phyloP scores from a whole-genome alignment of 1,284 basidiomycete genomes.

The Psilocybe mexicana region DNA sequence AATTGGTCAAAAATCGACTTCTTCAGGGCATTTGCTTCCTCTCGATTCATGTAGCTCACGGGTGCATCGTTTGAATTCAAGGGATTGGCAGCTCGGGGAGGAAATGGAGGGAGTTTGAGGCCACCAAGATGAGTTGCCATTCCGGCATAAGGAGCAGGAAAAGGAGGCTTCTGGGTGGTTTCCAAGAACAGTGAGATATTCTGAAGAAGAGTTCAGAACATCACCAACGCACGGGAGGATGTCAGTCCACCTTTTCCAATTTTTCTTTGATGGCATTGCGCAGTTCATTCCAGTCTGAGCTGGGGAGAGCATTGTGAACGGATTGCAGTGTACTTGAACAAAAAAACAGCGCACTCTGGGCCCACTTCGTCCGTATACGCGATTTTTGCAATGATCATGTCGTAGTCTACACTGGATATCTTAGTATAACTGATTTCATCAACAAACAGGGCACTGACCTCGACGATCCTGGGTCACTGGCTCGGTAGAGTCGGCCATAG shows the following conservation, averaged over 20 bases:
- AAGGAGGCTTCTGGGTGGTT: constrained; percentile 40
- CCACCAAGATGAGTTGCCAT: constrained; percentile 56
- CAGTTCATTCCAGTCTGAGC: constrained; percentile 74
- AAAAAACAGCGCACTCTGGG: constrained; percentile 46
- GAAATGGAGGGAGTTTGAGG: constrained; percentile 79
- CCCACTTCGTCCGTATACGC: constrained; percentile 65
- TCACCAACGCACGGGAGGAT: constrained; percentile 11
- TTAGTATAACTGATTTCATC: background rate
- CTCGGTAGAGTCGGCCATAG: constrained; percentile 20
- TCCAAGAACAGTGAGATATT: constrained; percentile 60
- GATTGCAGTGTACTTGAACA: constrained; percentile 16
- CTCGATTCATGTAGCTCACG: constrained; percentile 60
- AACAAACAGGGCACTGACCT: constrained; percentile 35
- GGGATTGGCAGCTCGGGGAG: constrained; percentile 54
- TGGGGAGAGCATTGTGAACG: constrained; percentile 31
- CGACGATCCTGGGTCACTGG: constrained; percentile 43
- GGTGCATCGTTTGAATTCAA: constrained; percentile 54
- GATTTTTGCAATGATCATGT: constrained; percentile 63
- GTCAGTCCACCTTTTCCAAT: constrained; percentile 53
- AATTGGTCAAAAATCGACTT: constrained; percentile 62
- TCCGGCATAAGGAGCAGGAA: constrained; percentile 44
- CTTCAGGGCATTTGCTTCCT: constrained; percentile 65
- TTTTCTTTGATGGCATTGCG: constrained; percentile 74
- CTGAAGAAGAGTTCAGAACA: constrained; percentile 36
- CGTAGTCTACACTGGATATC: constrained; percentile 34